Percentiles rank a stretch among this genome's conserved stretches.
phyloP scores from a whole-genome alignment of 1,284 basidiomycete genomes.

The Singerocomus inundabilis region DNA sequence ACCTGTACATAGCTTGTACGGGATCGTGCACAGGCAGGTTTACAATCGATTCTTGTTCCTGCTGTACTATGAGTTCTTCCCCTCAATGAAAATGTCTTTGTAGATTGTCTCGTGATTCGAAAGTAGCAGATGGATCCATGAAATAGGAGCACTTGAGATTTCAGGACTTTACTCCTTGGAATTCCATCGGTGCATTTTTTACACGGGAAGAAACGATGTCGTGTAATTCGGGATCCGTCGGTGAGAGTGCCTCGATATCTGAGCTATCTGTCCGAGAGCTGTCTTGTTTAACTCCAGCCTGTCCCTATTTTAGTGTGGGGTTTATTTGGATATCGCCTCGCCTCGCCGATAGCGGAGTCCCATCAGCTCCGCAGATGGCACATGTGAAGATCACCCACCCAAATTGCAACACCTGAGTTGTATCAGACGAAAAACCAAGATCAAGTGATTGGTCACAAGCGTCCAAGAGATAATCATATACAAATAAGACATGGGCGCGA shows the following conservation, averaged over 20 bases:
- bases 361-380: not conserved
- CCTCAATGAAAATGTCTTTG: conserved; percentile 30
- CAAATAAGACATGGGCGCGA: conserved; percentile 1
- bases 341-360: not conserved
- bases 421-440: not conserved
- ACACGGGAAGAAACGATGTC: not conserved
- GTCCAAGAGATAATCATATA: not conserved
- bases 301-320: conserved; percentile 8
- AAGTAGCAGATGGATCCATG: conserved; percentile 22
- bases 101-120: conserved; percentile 32
- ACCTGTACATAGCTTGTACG: conserved; percentile 35
- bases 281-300: conserved; percentile 1
- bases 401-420: not conserved
- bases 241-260: conserved; percentile 12
- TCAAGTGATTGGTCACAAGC: conserved; percentile 1
- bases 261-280: conserved; percentile 3
- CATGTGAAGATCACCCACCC: conserved; percentile 1
- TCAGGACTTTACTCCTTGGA: conserved; percentile 5
- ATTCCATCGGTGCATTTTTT: not conserved
- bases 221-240: not conserved
- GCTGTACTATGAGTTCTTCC: conserved; percentile 29
- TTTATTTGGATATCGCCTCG: not conserved
- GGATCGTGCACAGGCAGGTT: conserved; percentile 36
- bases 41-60: conserved; percentile 25
- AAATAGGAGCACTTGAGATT: conserved; percentile 13